phyloP scores from a whole-genome alignment of 1,139 yeast genomes.

The Arxiozyma heterogenica region DNA sequence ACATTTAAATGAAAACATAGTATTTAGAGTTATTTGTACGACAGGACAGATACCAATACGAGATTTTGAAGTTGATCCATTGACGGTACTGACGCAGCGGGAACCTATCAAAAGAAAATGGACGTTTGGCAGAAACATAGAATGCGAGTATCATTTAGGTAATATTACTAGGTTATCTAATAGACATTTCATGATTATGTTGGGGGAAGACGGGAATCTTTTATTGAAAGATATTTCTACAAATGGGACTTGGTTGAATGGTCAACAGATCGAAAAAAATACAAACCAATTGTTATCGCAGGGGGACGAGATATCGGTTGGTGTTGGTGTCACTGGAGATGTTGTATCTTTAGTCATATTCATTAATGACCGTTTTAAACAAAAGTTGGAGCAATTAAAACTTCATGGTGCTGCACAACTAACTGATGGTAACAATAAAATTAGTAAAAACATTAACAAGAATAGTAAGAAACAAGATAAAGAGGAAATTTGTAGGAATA shows the following conservation, averaged over 20 bases:
- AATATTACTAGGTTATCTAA: conserved; percentile 67
- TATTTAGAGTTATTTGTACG: conserved; percentile 57
- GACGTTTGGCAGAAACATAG: conserved; percentile 66
- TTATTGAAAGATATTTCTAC: conserved; percentile 70
- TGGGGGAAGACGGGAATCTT: conserved; percentile 43
- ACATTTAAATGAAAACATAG: conserved; percentile 35
- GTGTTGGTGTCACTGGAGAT: conserved; percentile 76
- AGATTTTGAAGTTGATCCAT: conserved; percentile 35
- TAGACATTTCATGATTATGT: conserved; percentile 66
- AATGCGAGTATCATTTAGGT: conserved; percentile 55
- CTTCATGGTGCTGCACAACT: conserved; percentile 6
- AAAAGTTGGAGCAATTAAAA: conserved; percentile 16
- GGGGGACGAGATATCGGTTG: conserved; percentile 88
- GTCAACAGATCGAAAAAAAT: conserved; percentile 62
- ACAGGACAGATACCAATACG: conserved; percentile 47
- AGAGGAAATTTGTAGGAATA: background rate
- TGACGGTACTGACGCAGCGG: conserved; percentile 25
- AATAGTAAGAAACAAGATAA: background rate
- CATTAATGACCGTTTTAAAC: conserved; percentile 35
- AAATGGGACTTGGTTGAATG: conserved; percentile 84
- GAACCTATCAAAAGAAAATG: conserved; percentile 41
- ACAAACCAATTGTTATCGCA: conserved; percentile 75
- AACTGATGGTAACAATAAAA: background rate
- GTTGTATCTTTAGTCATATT: conserved; percentile 67
- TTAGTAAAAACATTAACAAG: background rate